Base-by-base conservation (phyloP, 805 yeast species). In the Lipomyces chichibuensis region DNA sequence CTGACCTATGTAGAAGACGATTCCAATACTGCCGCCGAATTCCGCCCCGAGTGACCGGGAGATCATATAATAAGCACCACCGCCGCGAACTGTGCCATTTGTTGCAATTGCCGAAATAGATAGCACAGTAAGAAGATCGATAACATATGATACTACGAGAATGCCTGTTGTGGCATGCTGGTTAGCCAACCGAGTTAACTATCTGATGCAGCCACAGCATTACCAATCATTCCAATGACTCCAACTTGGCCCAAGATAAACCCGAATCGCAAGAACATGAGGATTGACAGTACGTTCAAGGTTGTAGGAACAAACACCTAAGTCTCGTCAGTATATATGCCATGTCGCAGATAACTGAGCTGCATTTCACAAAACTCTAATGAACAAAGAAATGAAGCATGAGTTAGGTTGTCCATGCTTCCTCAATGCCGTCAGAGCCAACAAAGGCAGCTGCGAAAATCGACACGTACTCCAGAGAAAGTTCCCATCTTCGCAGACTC, bases 61-160 rank as follows among this genome's bases (percentile, higher is more conserved):
- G 67, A 95, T 92, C 98, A 95, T 95, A 74, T 92, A 95, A 76
- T 95, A 95, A 0, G 98, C 98, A 59, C 99, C 99, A 17, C 99
- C 99, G 14, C 98, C 98, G 72, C 92, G 85, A 2, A 95, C 98
- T 0, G 96, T 92, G 27, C 99, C 99, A 75, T 95, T 95, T 1
- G 99, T 95, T 1, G 98, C 92, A 68, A 95, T 95, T 0, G 99
- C 99, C 64, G 97, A 90, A 66, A 95, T 88, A 25, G 97, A 91
- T 71, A 95, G 78, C 0, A 97, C 91, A 0, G 99, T 95, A 64
- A 95, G 81, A 5, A 92, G 81, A 75, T 94, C 89, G 69, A 95
- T 92, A 2, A 86, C 75, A 76, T 93, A 95, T 59, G 97, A 89
- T 76, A 92, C 76, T 1, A 88, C 64, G 51, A 95, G 80, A 60